A percentile compares a stretch with the other conserved stretches of the same genome.
Conservation (phyloP, 169 alveolate species). For the Cryptosporidium viatorum region DNA sequence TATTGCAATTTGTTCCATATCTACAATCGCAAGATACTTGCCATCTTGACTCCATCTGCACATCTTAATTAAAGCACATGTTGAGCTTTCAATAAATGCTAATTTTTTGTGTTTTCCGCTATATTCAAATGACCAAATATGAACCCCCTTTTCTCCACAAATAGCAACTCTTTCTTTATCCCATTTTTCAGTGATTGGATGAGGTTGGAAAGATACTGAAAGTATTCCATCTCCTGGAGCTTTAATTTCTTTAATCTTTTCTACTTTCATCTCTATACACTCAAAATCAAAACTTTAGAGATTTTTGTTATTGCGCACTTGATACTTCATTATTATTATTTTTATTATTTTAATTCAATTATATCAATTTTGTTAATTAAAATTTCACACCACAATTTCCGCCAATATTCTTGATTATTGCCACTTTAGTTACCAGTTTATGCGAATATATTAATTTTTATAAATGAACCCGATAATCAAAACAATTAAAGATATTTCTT, state of each 20-base stretch:
- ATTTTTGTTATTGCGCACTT: not conserved
- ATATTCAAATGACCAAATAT: slow-evolving; percentile 67
- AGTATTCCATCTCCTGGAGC: slow-evolving; percentile 72
- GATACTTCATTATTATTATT: not conserved
- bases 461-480: not conserved
- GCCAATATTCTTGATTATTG: not conserved
- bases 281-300: not conserved
- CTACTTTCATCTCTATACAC: slow-evolving; percentile 50
- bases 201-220: slow-evolving; percentile 70
- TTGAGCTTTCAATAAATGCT: slow-evolving; percentile 54
- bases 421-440: not conserved
- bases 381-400: not conserved
- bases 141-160: slow-evolving; percentile 68
- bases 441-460: not conserved
- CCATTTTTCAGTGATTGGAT: slow-evolving; percentile 56
- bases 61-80: slow-evolving; percentile 45
- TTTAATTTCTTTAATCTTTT: slow-evolving; percentile 42
- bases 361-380: not conserved
- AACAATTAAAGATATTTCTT: not conserved
- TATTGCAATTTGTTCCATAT: slow-evolving; percentile 66
- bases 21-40: slow-evolving; percentile 55
- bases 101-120: slow-evolving; percentile 49
- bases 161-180: slow-evolving; percentile 58
- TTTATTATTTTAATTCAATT: not conserved
- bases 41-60: slow-evolving; percentile 75